Percentiles rank a stretch among this genome's conserved stretches.
phyloP scores from a whole-genome alignment of 23 red algal genomes.

The Cyanidiococcus yangmingshanensis region DNA sequence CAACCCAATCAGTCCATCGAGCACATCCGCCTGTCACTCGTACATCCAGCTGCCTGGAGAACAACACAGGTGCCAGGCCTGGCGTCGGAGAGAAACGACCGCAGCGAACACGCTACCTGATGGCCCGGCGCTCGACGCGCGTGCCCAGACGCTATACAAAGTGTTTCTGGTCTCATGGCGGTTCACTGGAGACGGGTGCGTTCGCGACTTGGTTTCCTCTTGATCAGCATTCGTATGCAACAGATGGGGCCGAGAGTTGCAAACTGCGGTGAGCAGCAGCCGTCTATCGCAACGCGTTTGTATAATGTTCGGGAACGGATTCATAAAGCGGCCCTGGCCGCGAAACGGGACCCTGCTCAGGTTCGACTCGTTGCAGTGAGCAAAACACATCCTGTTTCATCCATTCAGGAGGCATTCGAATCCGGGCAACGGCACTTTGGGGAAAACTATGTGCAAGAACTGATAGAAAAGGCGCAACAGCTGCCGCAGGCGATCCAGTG shows the following conservation, averaged over 20 bases:
- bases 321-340: neutral
- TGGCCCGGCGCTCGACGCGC: too few relatives aligned
- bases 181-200: neutral
- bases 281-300: slow-evolving; percentile 17
- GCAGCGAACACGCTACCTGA: too few relatives aligned
- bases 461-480: slow-evolving; percentile 51
- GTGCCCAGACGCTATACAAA: too few relatives aligned
- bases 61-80: too few relatives aligned
- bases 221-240: neutral
- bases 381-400: slow-evolving; percentile 57
- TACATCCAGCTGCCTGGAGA: too few relatives aligned
- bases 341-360: neutral
- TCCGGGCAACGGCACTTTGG: slow-evolving; percentile 76
- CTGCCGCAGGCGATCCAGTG: slow-evolving; percentile 50
- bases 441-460: slow-evolving; percentile 96
- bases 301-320: slow-evolving; percentile 32
- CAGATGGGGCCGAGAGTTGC: neutral
- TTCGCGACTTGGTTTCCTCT: neutral
- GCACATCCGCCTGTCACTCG: too few relatives aligned
- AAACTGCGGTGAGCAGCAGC: neutral
- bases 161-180: too few relatives aligned
- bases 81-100: too few relatives aligned
- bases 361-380: slow-evolving; percentile 72
- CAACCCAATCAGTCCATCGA: too few relatives aligned
- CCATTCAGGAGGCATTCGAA: slow-evolving; percentile 50